Percentiles rank a stretch among this genome's conserved stretches.
These are phyloP conservation scores for Glonium stellatum DNA, from an alignment of 495 filamentous ascomycete species.

Conservation along the genomic window DNA sequence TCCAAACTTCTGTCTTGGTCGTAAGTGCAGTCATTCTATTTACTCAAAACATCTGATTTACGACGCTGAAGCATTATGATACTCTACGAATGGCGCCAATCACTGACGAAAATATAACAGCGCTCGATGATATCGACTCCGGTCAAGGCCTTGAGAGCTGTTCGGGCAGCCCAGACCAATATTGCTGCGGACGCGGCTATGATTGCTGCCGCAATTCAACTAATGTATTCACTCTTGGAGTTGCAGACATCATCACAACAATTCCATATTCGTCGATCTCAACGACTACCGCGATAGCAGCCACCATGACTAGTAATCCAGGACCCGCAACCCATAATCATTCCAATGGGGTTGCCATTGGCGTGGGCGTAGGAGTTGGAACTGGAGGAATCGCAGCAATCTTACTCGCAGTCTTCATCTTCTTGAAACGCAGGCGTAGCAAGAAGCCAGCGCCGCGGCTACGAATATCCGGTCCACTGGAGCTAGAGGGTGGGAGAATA, in stretches of 20 bases:
- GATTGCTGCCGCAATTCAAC: constrained; percentile 15
- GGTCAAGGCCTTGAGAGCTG: constrained; percentile 10
- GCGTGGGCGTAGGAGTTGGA: constrained; percentile 10
- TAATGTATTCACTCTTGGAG: constrained; percentile 11
- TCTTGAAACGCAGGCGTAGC: background rate
- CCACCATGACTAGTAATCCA: background rate
- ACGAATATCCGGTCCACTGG: background rate
- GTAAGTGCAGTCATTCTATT: constrained; percentile 2
- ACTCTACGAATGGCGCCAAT: no score
- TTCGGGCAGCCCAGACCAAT: constrained; percentile 2
- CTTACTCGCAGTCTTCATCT: background rate
- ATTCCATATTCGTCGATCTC: constrained; percentile 1
- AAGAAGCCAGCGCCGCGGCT: background rate
- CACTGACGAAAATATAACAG: background rate
- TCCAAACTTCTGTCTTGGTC: constrained; percentile 5
- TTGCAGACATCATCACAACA: constrained; percentile 6
- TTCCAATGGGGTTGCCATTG: background rate
- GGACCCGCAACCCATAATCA: background rate
- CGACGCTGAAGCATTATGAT: no score
- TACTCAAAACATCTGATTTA: background rate
- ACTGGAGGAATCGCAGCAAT: background rate
- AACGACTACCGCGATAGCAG: background rate
- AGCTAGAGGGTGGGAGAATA: background rate
- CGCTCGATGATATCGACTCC: background rate
- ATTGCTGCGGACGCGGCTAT: constrained; percentile 5